Evolutionary conservation across 306 rosid species (phyloP).

Genomic region (Cercis canadensis): DNA sequence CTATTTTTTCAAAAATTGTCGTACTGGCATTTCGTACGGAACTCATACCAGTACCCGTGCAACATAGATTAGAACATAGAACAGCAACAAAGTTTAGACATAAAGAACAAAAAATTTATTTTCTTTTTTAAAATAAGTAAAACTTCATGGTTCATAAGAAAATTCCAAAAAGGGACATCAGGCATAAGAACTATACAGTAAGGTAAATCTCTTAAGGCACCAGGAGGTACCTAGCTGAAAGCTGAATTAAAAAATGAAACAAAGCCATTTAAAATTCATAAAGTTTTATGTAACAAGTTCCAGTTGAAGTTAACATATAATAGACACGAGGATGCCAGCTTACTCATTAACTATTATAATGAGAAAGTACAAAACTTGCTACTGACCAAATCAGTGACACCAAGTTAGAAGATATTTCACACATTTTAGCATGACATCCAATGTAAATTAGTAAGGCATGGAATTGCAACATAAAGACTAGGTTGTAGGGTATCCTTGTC

Average conservation of each 20-base stretch:
- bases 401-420: no score
- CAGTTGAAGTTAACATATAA: background rate
- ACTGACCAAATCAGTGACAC: no score
- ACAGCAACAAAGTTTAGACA: background rate
- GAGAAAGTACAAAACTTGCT: background rate
- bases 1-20: no score
- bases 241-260: background rate
- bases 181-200: background rate
- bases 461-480: no score
- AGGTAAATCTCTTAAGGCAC: background rate
- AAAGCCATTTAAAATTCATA: background rate
- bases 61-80: no score
- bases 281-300: background rate
- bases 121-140: background rate
- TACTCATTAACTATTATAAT: background rate
- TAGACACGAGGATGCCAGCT: background rate
- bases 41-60: no score
- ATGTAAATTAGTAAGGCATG: no score
- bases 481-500: no score
- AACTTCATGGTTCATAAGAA: slow-evolving; percentile 5
- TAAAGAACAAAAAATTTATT: no score
- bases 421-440: no score
- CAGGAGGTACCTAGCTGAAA: background rate
- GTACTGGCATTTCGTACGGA: no score
- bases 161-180: background rate